Percentiles rank a stretch among this genome's conserved stretches.
These are phyloP conservation scores for Pythium vanterpoolii DNA, from an alignment of 352 stramenopile genomes.

Conservation along the genomic window DNA sequence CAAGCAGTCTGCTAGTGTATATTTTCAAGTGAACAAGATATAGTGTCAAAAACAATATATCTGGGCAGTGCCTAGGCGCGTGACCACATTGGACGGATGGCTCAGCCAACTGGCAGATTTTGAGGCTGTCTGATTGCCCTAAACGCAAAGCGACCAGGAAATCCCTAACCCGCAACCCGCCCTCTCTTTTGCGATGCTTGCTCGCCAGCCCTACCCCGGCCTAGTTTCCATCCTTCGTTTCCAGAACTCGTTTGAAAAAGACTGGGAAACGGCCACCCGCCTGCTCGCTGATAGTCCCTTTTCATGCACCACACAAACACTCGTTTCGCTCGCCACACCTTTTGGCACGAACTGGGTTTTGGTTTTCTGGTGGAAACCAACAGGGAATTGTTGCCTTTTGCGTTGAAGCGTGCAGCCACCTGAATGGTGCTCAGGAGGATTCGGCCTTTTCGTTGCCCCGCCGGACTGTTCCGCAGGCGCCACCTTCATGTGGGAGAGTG, in stretches of 20 bases:
- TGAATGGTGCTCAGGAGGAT: conserved; percentile 2
- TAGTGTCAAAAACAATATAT: too few species aligned
- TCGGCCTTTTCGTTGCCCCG: background rate
- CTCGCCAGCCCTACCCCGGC: background rate
- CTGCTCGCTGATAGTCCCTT: conserved; percentile 7
- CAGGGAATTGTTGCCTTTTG: conserved; percentile 21
- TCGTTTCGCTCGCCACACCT: conserved; percentile 8
- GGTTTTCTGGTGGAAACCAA: background rate
- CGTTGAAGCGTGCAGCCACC: conserved; percentile 18
- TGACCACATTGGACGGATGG: too few species aligned
- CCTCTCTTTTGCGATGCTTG: conserved; percentile 6
- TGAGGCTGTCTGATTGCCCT: conserved; percentile 14
- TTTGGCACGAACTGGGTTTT: background rate
- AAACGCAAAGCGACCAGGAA: conserved; percentile 12
- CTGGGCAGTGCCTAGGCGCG: too few species aligned
- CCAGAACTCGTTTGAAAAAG: conserved; percentile 3
- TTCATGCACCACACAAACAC: conserved; percentile 13
- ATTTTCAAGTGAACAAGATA: too few species aligned
- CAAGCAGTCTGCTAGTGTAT: too few species aligned
- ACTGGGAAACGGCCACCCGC: conserved; percentile 5
- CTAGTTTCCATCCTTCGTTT: conserved; percentile 16
- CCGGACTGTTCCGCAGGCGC: conserved; percentile 12
- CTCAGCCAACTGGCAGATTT: too few species aligned
- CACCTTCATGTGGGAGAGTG: conserved; percentile 30
- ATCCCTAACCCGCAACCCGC: conserved; percentile 2